A percentile compares a stretch with the other conserved stretches of the same genome.
Conservation (phyloP, 1,139 yeast genomes). For the Kodamaea sp. region DNA sequence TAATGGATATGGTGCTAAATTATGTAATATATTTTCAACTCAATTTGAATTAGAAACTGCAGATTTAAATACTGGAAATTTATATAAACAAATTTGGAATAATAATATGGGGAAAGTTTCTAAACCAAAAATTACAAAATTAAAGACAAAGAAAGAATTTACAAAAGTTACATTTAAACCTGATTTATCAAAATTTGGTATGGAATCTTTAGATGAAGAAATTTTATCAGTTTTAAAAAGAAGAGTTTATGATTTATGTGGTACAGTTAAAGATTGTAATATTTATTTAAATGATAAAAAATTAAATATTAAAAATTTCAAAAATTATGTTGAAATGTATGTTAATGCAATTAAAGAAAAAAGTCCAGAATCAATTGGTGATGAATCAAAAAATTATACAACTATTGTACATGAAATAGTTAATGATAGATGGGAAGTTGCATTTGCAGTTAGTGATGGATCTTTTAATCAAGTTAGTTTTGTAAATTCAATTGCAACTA, state of each 20-base stretch:
- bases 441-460: conserved; percentile 91
- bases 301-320: conserved; percentile 70
- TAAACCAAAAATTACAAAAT: conserved; percentile 67
- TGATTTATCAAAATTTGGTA: conserved; percentile 77
- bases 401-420: conserved; percentile 78
- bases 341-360: conserved; percentile 59
- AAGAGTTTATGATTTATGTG: conserved; percentile 94
- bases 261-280: conserved; percentile 83
- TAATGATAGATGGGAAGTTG: conserved; percentile 84
- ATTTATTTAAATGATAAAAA: conserved; percentile 76
- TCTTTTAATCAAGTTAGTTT: conserved; percentile 91
- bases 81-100: conserved; percentile 81
- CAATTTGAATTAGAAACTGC: conserved; percentile 89
- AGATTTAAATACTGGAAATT: conserved; percentile 58
- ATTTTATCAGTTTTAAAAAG: conserved; percentile 80
- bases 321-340: conserved; percentile 85
- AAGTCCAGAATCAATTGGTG: conserved; percentile 26
- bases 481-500: conserved; percentile 96
- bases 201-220: conserved; percentile 80
- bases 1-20: conserved; percentile 96
- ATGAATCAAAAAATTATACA: conserved; percentile 33
- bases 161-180: conserved; percentile 90
- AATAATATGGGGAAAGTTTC: conserved; percentile 78
- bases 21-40: conserved; percentile 86
- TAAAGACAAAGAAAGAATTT: conserved; percentile 65